phyloP scores from a whole-genome alignment of 1,284 basidiomycete genomes.

The Ustilago trichophora region DNA sequence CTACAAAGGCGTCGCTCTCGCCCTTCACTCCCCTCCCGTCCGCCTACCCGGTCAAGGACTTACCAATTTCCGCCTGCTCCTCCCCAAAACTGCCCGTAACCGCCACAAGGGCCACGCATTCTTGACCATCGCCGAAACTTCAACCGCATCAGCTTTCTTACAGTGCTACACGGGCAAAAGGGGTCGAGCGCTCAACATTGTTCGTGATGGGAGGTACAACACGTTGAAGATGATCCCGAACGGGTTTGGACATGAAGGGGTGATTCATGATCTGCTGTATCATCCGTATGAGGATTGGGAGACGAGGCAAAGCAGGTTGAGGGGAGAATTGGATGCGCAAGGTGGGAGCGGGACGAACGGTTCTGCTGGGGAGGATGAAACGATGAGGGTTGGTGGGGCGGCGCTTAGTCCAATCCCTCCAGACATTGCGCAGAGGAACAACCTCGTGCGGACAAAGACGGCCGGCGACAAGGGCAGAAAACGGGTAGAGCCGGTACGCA shows the following conservation, averaged over 20 bases:
- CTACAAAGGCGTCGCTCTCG: conserved; percentile 19
- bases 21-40: conserved; percentile 25
- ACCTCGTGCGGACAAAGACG: neutral
- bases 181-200: conserved; percentile 5
- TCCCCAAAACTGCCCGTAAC: conserved; percentile 1
- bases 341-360: too few species aligned
- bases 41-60: conserved; percentile 5
- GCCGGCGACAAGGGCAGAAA: neutral
- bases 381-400: neutral
- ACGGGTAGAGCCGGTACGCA: neutral
- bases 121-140: conserved; percentile 26
- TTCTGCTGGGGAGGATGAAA: too few species aligned
- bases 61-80: conserved; percentile 21
- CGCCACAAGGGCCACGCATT: conserved; percentile 20
- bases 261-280: conserved; percentile 10
- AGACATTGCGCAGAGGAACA: neutral
- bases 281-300: conserved; percentile 19
- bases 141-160: conserved; percentile 22
- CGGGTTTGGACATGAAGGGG: conserved; percentile 9
- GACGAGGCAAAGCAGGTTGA: conserved; percentile 3
- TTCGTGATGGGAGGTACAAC: conserved; percentile 5
- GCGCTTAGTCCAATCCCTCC: neutral
- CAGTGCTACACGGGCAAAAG: conserved; percentile 8
- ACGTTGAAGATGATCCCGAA: conserved; percentile 21
- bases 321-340: too few species aligned